Percentiles rank a stretch among this genome's conserved stretches.
phyloP scores from a whole-genome alignment of 768 basidiomycete species.

The Psilocybe azurescens region DNA sequence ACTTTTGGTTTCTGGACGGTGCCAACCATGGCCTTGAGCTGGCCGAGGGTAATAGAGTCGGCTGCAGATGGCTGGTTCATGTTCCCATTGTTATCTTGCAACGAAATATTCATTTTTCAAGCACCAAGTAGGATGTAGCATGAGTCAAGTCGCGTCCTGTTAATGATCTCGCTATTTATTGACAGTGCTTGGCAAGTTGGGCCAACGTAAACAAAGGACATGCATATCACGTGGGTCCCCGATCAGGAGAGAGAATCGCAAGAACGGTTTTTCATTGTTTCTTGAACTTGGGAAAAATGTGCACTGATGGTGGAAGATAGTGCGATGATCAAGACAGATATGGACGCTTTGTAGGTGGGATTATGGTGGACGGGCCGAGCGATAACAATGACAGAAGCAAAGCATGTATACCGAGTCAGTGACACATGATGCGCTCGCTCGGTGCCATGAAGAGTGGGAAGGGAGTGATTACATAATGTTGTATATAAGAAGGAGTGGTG shows the following conservation, averaged over 20 bases:
- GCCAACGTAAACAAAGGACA: neutral
- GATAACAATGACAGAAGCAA: too few relatives aligned
- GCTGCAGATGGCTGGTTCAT: conserved; percentile 27
- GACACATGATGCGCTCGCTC: neutral
- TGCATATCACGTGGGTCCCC: too few relatives aligned
- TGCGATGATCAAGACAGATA: too few relatives aligned
- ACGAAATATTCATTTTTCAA: conserved; percentile 20
- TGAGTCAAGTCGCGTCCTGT: neutral
- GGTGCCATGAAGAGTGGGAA: conserved; percentile 5
- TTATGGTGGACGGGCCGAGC: too few relatives aligned
- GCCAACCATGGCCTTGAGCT: conserved; percentile 75
- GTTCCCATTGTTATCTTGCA: conserved; percentile 26
- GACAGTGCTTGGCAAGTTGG: neutral
- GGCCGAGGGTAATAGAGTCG: conserved; percentile 78
- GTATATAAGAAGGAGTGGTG: conserved; percentile 31
- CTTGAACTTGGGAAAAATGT: too few relatives aligned
- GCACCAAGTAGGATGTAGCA: neutral
- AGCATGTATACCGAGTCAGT: neutral
- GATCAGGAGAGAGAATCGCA: too few relatives aligned
- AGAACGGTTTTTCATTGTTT: too few relatives aligned
- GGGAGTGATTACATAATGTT: conserved; percentile 33
- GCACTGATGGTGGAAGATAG: too few relatives aligned
- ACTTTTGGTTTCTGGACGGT: conserved; percentile 80
- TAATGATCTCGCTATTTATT: neutral
- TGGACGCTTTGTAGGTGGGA: too few relatives aligned